Percentiles rank a stretch among this genome's conserved stretches.
These are phyloP conservation scores for Thielaviopsis punctulata DNA, from an alignment of 2,329 filamentous ascomycete species.

Conservation along the genomic window DNA sequence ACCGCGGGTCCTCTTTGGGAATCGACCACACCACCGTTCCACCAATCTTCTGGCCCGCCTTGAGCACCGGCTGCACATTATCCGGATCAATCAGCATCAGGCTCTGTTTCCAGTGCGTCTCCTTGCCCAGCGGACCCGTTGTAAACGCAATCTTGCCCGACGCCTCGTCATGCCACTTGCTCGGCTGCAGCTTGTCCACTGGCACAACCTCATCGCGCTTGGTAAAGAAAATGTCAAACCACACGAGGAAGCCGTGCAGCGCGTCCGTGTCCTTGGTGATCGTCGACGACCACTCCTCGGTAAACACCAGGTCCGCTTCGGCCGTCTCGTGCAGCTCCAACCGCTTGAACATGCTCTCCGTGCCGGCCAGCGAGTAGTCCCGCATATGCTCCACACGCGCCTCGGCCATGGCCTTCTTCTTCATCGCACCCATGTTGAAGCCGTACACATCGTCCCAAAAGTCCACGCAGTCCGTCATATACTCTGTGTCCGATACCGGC, in stretches of 20 bases:
- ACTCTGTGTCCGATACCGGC: constrained; percentile 61
- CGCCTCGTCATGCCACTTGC: constrained; percentile 40
- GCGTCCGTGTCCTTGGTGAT: constrained; percentile 17
- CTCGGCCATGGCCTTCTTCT: constrained; percentile 64
- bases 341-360: constrained; percentile 49
- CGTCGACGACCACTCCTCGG: constrained; percentile 42
- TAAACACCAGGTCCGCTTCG: constrained; percentile 59
- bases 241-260: constrained; percentile 77
- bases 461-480: constrained; percentile 56
- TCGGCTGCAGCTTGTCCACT: constrained; percentile 35
- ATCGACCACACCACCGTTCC: constrained; percentile 57
- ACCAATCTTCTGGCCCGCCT: constrained; percentile 38
- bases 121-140: constrained; percentile 57
- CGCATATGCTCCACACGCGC: constrained; percentile 61
- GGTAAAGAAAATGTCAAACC: constrained; percentile 90
- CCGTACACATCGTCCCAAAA: constrained; percentile 93
- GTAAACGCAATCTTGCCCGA: constrained; percentile 65
- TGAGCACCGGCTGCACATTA: constrained; percentile 27
- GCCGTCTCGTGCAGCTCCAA: constrained; percentile 61
- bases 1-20: constrained; percentile 50
- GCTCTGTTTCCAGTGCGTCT: constrained; percentile 85
- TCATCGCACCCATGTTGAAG: constrained; percentile 88
- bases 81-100: constrained; percentile 52
- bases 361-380: constrained; percentile 38
- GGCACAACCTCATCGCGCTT: constrained; percentile 34